phyloP scores from a whole-genome alignment of 805 yeast genomes.

The Suhomyces xylopsoci region DNA sequence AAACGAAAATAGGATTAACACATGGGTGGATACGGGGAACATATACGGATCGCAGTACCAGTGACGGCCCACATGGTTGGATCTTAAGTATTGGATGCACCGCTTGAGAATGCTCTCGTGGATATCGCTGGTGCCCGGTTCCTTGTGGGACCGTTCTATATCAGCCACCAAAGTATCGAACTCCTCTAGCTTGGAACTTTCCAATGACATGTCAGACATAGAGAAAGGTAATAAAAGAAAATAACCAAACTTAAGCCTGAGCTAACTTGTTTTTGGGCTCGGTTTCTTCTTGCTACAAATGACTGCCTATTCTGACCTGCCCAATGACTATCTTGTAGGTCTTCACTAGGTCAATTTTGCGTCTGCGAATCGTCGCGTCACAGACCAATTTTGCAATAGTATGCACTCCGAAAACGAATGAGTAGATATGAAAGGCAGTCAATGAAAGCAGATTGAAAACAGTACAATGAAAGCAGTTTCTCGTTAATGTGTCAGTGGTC shows the following conservation, averaged over 20 bases:
- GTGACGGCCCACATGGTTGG: constrained; percentile 31
- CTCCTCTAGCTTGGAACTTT: constrained; percentile 15
- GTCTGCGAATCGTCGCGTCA: constrained; percentile 1
- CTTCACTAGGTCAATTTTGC: not conserved
- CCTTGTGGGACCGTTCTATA: constrained; percentile 23
- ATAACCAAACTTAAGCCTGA: not conserved
- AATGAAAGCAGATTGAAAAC: no score
- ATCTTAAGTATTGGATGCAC: constrained; percentile 23
- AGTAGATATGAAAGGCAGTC: no score
- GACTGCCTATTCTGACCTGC: not conserved
- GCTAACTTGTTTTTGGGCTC: not conserved
- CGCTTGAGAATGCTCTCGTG: constrained; percentile 26
- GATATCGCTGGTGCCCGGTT: constrained; percentile 23
- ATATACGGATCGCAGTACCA: constrained; percentile 55
- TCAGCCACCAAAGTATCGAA: constrained; percentile 22
- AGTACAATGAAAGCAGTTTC: no score
- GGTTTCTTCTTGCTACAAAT: not conserved
- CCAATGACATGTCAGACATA: not conserved
- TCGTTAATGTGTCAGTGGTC: no score
- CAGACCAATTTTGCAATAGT: not conserved
- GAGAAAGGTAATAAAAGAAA: not conserved
- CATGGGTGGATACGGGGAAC: constrained; percentile 49
- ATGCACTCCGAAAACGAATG: not conserved
- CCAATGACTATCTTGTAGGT: not conserved
- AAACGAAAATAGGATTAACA: constrained; percentile 60